Evolutionary conservation across 441 rosid genomes (phyloP), one percentile per base, ranked within the genome.

Genomic region (Euphorbia corollata): DNA sequence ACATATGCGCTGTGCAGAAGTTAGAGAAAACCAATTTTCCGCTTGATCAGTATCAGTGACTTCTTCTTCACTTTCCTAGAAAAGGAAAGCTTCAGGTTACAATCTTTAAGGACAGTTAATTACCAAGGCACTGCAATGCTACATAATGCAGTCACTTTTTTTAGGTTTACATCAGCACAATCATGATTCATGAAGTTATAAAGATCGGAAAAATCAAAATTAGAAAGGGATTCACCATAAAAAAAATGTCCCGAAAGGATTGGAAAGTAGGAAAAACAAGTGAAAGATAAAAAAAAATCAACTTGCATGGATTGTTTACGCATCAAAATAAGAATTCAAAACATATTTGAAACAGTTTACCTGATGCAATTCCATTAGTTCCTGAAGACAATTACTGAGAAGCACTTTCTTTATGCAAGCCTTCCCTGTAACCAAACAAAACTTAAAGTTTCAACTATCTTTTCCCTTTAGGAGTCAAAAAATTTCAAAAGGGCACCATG

Each of bases 281-380:
- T 27, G 32, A 27, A 27, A 27, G 32, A 27, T 47, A 32, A 8
- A 6, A 30, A 6, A 45, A 9, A 39, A 1, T 20, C 11, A 12
- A 20, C 59, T 54, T 24, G 30, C 19, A n/a, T 56, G 45, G 18
- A 27, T 45, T 22, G 32, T 47, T 58, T 57, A 38, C 34, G 8
- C 39, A 54, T 6, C 2, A 2, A 1, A 63, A 19, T 2, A 23
- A 32, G 3, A 74, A 64, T 9, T 67, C 12, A 36, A 54, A 65
- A 54, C 39, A 64, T 12, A 51, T 48, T 65, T 68, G 27, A 66
- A 27, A 22, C 55, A 58, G 55, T 11, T 39, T 73, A 91, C 99
- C 94, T 94, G 99, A 79, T 94, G 99, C 78, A 94, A 72, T 84
- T 94, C 99, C 99, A 94, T 94, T 63, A 91, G 86, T 81, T 94